Base-by-base conservation (phyloP, 768 basidiomycete species). In the Naganishia vaughanmartiniae region DNA sequence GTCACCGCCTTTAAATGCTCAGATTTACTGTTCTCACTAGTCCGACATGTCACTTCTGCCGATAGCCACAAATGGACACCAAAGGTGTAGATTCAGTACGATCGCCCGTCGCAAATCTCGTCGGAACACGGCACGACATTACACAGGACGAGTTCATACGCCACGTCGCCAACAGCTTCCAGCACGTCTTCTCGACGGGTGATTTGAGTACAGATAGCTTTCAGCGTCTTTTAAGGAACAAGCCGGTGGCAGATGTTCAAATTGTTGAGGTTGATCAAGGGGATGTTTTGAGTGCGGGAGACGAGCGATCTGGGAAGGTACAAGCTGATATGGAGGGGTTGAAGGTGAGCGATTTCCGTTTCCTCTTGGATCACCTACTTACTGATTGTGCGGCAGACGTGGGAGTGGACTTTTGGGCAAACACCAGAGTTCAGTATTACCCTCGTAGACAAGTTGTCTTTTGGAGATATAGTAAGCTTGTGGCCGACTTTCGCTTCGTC, bases 401-500 rank as follows among this genome's bases (percentile, higher is more conserved):
- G 96, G 96, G 86, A 91, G 26, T 98, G 94, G 93, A 84, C 86
- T 17, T 96, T 88, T 76, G 95, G 94, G 0, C 91, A 94, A 77
- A 95, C 94, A 0, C 93, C 94, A 51, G 90, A 95, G 77, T 98
- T 99, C 78, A 89, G 87, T 9, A 90, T 91, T 76, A 83, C 83
- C 2, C 51, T 87, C 7, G 56, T 78, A 34, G 79, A 77, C 5
- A 67, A 73, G 21, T 83, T 86, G 54, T 55, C 75, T 17, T 84
- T 84, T 79, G 84, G 84, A 12, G 66, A 75, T 6, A 67, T 84
- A 28, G 86, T 85, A 73, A 74, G 84, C 81, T 9, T 28, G 19
- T 9, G 24, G 51, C 12, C 24, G 12, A 21, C 14, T 24, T 3
- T 36, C 19, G 21, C 42, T 14, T 36, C 4, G 42, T 28, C 21